These are phyloP conservation scores for Fusarium goolgardi DNA, from an alignment of 2,329 filamentous ascomycete species.

Conservation along the genomic window DNA sequence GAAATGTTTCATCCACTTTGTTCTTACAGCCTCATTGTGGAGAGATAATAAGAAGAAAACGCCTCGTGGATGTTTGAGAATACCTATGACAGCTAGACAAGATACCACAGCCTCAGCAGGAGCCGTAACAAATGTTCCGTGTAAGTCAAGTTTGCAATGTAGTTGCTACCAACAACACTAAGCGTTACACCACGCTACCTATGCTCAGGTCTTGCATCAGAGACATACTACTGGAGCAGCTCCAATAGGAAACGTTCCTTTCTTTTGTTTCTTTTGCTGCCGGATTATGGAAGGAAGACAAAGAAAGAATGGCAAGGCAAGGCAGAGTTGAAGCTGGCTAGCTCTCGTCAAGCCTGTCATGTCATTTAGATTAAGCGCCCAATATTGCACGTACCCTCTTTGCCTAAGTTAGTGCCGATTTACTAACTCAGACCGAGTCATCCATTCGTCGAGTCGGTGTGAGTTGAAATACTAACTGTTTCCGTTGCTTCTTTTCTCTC, in stretches of 20 bases:
- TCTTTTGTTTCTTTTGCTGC: neutral
- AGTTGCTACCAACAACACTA: slow-evolving; percentile 3
- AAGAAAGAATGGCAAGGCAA: slow-evolving; percentile 1
- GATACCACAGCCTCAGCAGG: slow-evolving; percentile 8
- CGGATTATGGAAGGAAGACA: neutral
- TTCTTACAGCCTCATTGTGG: slow-evolving; percentile 26
- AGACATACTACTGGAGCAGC: neutral
- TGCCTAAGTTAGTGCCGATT: slow-evolving; percentile 13
- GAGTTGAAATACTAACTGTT: neutral
- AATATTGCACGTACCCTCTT: slow-evolving; percentile 15
- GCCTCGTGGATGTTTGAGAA: slow-evolving; percentile 22
- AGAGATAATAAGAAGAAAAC: slow-evolving; percentile 7
- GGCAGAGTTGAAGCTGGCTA: slow-evolving; percentile 1
- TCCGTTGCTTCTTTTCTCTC: neutral
- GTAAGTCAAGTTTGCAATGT: slow-evolving; percentile 12
- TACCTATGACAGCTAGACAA: neutral
- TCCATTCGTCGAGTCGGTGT: slow-evolving; percentile 19
- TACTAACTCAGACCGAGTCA: slow-evolving; percentile 10
- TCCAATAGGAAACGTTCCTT: neutral
- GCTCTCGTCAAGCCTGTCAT: slow-evolving; percentile 7
- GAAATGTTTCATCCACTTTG: slow-evolving; percentile 20
- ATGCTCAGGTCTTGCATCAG: slow-evolving; percentile 3
- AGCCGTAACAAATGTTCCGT: neutral
- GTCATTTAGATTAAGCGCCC: slow-evolving; percentile 21
- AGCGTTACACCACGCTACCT: neutral